Base-by-base conservation (phyloP, 116 monocot species). In the Dioscorea cayenensis region DNA sequence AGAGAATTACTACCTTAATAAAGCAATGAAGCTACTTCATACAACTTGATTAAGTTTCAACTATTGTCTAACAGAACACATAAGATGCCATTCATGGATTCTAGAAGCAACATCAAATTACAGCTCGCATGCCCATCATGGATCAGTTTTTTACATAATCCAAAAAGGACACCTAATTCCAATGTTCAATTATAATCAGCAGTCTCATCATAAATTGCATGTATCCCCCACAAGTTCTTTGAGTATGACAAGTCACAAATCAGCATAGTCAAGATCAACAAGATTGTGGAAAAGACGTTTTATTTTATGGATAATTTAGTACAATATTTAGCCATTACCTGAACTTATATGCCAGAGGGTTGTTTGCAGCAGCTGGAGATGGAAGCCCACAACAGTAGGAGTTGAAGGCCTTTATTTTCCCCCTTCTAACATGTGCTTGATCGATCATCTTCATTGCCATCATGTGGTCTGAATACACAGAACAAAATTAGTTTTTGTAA, bases 401-500 rank as follows among this genome's bases (percentile, higher is more conserved):
- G 78, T 71, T 76, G 71, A 99, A 99, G 70, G 82, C 52, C 70
- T 71, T 89, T 50, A 99, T 70, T 75, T 82, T 91, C 49, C 97
- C 99, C 60, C 80, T 82, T 63, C 73, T 84, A 20, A 19, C 70
- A 86, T 87, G 99, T 43, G 91, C 99, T 82, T 91, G 75, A 49
- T 94, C 74, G 55, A 99, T 91, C 89, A 94, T 99, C 77, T 91
- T 89, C 99, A 94, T 99, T 66, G 99, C 91, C 91, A 99, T 86
- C 99, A 99, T 94, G 66, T 99, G 99, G 84, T 99, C 99, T 96
- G 72, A n/a, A 51, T 21, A 43, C 43, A 43, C 43, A 9, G 12
- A 43, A 43, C 0, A 43, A 43, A 43, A 43, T 43, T 12, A 43
- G 38, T 43, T 43, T 43, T 43, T 43, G 12, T 43, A 43, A 43